Conservation (phyloP, 257 asterid species). For the Penstemon davidsonii region DNA sequence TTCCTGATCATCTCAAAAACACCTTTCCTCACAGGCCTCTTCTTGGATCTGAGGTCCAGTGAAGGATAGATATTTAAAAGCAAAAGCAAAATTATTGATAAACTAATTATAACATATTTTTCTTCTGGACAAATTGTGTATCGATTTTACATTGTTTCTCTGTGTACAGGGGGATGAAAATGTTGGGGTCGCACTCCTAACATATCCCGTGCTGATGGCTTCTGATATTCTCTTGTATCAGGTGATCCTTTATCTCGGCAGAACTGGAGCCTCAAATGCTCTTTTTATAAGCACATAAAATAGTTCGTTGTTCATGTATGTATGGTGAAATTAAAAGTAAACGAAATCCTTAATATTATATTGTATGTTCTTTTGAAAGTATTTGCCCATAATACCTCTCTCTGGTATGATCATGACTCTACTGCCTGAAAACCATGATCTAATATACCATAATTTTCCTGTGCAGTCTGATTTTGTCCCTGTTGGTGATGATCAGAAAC, state of each 20-base stretch:
- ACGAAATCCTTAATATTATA: slow-evolving; percentile 11
- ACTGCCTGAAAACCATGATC: slow-evolving; percentile 36
- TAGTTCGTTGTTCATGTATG: slow-evolving; percentile 5
- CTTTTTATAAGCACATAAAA: slow-evolving; percentile 16
- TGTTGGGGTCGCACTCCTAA: slow-evolving; percentile 92
- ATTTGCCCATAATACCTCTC: not conserved
- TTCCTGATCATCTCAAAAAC: not conserved
- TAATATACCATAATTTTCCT: slow-evolving; percentile 36
- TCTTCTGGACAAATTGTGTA: not conserved
- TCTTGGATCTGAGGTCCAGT: not conserved
- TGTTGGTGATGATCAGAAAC: slow-evolving; percentile 98
- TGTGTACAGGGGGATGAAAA: slow-evolving; percentile 80
- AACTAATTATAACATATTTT: not conserved
- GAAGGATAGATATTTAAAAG: not conserved
- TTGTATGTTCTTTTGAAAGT: slow-evolving; percentile 9
- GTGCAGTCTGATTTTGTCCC: slow-evolving; percentile 99
- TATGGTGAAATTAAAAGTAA: slow-evolving; percentile 10
- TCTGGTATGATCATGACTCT: slow-evolving; percentile 21
- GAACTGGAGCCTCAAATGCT: not conserved
- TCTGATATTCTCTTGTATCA: slow-evolving; percentile 95
- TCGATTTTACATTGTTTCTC: slow-evolving; percentile 4
- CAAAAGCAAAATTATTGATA: not conserved
- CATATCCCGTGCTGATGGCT: slow-evolving; percentile 97
- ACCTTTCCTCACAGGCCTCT: not conserved
- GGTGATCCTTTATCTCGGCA: slow-evolving; percentile 41